Conservation (phyloP, 805 yeast species). For the Candida tibetensis region DNA sequence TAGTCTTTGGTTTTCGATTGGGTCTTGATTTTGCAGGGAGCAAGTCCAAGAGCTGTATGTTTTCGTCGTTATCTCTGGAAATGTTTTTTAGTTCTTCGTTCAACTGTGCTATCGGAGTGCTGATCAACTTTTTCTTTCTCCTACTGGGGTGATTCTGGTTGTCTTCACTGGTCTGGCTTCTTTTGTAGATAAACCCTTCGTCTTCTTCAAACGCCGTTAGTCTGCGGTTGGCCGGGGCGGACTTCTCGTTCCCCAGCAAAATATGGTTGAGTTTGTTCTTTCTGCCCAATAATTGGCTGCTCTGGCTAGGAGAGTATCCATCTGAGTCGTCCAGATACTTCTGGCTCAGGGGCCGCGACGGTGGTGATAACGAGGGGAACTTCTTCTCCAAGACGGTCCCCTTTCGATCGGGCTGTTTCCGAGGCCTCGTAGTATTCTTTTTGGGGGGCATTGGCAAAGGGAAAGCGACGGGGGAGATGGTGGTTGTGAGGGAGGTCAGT, state of each 20-base stretch:
- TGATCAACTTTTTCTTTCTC: slow-evolving; percentile 12
- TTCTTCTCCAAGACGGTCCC: neutral
- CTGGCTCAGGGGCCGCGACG: neutral
- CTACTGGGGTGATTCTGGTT: no score
- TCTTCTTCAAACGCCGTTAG: slow-evolving; percentile 23
- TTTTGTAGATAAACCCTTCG: slow-evolving; percentile 32
- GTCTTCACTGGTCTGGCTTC: slow-evolving; percentile 16
- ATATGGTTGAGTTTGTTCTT: slow-evolving; percentile 20
- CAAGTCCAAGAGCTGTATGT: slow-evolving; percentile 5
- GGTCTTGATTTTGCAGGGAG: neutral
- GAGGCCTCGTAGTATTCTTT: neutral
- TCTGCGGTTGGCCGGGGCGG: neutral
- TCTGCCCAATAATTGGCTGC: slow-evolving; percentile 15
- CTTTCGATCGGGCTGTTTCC: neutral
- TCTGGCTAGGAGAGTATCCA: slow-evolving; percentile 1
- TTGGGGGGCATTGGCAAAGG: neutral
- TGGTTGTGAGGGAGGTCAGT: neutral
- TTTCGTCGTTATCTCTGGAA: slow-evolving; percentile 12
- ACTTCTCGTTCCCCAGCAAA: slow-evolving; percentile 1
- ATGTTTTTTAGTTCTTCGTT: slow-evolving; percentile 17
- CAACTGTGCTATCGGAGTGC: slow-evolving; percentile 25
- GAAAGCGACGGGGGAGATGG: neutral
- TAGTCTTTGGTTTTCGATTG: slow-evolving; percentile 1
- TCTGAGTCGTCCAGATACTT: neutral
- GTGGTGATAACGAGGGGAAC: neutral